A percentile compares a stretch with the other conserved stretches of the same genome.
Evolutionary conservation across 2,329 filamentous ascomycete genomes (phyloP).

Genomic region (Pseudogymnoascus destructans): DNA sequence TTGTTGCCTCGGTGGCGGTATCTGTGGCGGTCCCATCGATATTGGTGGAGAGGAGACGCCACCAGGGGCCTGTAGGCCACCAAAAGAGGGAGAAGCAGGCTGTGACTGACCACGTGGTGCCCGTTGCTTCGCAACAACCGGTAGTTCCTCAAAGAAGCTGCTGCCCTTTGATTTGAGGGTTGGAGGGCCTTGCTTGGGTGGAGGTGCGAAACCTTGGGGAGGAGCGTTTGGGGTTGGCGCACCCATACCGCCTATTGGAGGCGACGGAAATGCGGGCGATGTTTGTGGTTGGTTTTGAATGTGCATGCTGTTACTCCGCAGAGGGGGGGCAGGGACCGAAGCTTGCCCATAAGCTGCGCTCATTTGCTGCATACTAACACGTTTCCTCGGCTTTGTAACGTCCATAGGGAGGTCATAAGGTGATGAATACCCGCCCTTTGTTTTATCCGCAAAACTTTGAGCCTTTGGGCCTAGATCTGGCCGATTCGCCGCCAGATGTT

Average conservation of each 20-base stretch:
- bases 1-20: slow-evolving; percentile 14
- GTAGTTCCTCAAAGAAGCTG: slow-evolving; percentile 69
- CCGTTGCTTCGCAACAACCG: slow-evolving; percentile 46
- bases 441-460: slow-evolving; percentile 80
- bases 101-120: slow-evolving; percentile 33
- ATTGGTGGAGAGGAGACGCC: slow-evolving; percentile 15
- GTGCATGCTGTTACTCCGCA: slow-evolving; percentile 22
- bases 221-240: slow-evolving; percentile 9
- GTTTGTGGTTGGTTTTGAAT: slow-evolving; percentile 16
- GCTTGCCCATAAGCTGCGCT: slow-evolving; percentile 19
- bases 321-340: slow-evolving; percentile 17
- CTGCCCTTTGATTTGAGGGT: slow-evolving; percentile 28
- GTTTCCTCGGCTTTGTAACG: slow-evolving; percentile 58
- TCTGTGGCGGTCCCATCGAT: slow-evolving; percentile 13
- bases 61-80: slow-evolving; percentile 17
- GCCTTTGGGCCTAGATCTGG: slow-evolving; percentile 41
- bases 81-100: slow-evolving; percentile 17
- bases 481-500: slow-evolving; percentile 22
- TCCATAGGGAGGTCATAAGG: slow-evolving; percentile 94
- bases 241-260: slow-evolving; percentile 14
- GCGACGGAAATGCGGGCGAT: slow-evolving; percentile 17
- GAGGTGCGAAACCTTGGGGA: neutral
- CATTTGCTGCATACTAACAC: slow-evolving; percentile 39
- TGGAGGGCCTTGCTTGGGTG: slow-evolving; percentile 6
- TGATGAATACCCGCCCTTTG: slow-evolving; percentile 84